phyloP scores from a whole-genome alignment of 2,329 filamentous ascomycete species.

The Metarhizium robertsii region DNA sequence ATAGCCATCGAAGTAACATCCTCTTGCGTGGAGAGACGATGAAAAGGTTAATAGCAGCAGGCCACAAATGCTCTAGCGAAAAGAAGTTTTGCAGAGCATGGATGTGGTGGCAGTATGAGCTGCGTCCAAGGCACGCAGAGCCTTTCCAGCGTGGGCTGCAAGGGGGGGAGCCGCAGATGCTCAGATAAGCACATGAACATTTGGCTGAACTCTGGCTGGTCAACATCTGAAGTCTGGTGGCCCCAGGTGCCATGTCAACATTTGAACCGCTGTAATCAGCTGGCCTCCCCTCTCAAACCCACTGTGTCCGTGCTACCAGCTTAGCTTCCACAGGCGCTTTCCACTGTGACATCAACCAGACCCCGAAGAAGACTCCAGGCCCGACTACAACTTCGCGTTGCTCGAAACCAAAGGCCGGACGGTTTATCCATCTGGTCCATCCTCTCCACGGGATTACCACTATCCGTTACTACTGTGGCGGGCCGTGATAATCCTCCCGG shows the following conservation, averaged over 20 bases:
- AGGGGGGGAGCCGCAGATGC: not conserved
- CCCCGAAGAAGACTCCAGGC: conserved; percentile 17
- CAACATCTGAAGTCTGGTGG: too few species aligned
- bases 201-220: too few species aligned
- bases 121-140: not conserved
- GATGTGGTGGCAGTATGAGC: not conserved
- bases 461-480: conserved; percentile 13
- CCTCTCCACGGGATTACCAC: conserved; percentile 7
- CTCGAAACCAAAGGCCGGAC: not conserved
- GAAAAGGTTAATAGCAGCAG: not conserved
- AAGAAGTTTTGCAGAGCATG: not conserved
- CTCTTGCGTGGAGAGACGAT: not conserved
- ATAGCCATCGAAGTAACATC: not conserved
- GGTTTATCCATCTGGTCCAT: not conserved
- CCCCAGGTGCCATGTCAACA: too few species aligned
- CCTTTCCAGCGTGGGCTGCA: not conserved
- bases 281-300: too few species aligned
- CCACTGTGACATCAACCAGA: conserved; percentile 5
- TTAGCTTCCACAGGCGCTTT: not conserved
- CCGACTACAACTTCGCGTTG: not conserved
- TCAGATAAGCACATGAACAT: not conserved
- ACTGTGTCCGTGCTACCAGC: not conserved
- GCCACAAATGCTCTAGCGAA: not conserved
- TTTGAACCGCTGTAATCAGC: too few species aligned
- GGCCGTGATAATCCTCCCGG: conserved; percentile 8